Conservation (phyloP, 78 protist species). For the Polysphondylium violaceum region DNA sequence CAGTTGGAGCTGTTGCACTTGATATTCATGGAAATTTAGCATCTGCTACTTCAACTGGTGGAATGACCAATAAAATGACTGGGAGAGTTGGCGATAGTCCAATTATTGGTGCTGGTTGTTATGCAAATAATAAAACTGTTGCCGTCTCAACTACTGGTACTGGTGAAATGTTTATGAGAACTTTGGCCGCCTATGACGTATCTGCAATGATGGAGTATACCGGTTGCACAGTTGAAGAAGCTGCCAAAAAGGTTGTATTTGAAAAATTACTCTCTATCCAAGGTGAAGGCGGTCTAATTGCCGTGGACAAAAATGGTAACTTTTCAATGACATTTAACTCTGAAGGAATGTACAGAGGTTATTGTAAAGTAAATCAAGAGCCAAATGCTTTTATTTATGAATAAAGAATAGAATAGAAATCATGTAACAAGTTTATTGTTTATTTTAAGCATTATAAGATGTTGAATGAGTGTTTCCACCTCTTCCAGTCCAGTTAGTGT, state of each 20-base stretch:
- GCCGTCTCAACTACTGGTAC: slow-evolving; percentile 82
- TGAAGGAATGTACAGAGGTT: slow-evolving; percentile 83
- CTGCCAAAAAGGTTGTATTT: slow-evolving; percentile 43
- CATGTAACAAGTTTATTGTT: too few species aligned
- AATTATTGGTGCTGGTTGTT: slow-evolving; percentile 85
- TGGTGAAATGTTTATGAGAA: slow-evolving; percentile 79
- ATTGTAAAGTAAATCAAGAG: background rate
- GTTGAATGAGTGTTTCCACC: slow-evolving; percentile 53
- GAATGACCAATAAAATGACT: slow-evolving; percentile 84
- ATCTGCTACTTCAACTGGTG: slow-evolving; percentile 88
- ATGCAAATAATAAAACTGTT: slow-evolving; percentile 51
- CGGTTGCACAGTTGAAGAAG: slow-evolving; percentile 36
- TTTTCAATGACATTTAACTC: slow-evolving; percentile 76
- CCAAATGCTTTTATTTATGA: too few species aligned
- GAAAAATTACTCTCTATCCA: background rate
- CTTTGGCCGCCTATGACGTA: slow-evolving; percentile 41
- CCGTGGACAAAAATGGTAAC: slow-evolving; percentile 74
- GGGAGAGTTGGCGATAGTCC: slow-evolving; percentile 90
- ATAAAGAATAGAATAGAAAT: too few species aligned
- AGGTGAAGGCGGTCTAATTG: slow-evolving; percentile 84
- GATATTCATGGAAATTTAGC: slow-evolving; percentile 82
- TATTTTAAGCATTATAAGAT: slow-evolving; percentile 12
- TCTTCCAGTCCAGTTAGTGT: slow-evolving; percentile 90
- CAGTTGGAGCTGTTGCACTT: slow-evolving; percentile 86
- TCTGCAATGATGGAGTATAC: slow-evolving; percentile 78